phyloP scores from a whole-genome alignment of 441 rosid genomes.

The Arabidopsis hybrid region DNA sequence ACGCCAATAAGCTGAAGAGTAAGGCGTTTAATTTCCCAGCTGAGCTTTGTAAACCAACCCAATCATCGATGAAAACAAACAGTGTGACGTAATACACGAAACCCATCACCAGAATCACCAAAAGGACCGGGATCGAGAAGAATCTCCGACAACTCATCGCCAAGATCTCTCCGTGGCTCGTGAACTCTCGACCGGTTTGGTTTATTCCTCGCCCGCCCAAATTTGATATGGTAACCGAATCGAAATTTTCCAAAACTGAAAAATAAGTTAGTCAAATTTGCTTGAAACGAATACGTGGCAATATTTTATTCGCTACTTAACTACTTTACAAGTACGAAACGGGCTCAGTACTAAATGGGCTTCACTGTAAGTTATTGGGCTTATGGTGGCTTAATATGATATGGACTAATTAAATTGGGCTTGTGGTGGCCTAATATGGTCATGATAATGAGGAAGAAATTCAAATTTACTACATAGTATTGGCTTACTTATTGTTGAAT shows the following conservation, averaged over 20 bases:
- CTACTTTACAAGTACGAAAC: neutral
- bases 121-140: slow-evolving; percentile 61
- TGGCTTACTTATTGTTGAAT: too few relatives aligned
- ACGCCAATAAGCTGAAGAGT: slow-evolving; percentile 60
- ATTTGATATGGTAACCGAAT: slow-evolving; percentile 21
- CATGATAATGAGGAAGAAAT: neutral
- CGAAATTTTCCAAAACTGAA: neutral
- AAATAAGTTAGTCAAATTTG: neutral
- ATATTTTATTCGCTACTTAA: neutral
- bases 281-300: neutral
- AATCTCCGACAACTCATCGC: slow-evolving; percentile 65
- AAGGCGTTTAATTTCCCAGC: slow-evolving; percentile 61
- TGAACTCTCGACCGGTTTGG: slow-evolving; percentile 13
- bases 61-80: slow-evolving; percentile 66
- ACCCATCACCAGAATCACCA: slow-evolving; percentile 61
- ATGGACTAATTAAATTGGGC: neutral
- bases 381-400: neutral
- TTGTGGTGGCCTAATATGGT: too few relatives aligned
- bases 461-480: neutral
- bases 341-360: slow-evolving; percentile 22
- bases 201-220: slow-evolving; percentile 30
- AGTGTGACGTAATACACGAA: slow-evolving; percentile 69
- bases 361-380: neutral
- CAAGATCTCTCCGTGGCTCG: slow-evolving; percentile 39
- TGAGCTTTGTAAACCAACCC: slow-evolving; percentile 74